Evolutionary conservation across 1,284 basidiomycete genomes (phyloP), one percentile per base, ranked within the genome.

Genomic region (Omphalotus olearius): DNA sequence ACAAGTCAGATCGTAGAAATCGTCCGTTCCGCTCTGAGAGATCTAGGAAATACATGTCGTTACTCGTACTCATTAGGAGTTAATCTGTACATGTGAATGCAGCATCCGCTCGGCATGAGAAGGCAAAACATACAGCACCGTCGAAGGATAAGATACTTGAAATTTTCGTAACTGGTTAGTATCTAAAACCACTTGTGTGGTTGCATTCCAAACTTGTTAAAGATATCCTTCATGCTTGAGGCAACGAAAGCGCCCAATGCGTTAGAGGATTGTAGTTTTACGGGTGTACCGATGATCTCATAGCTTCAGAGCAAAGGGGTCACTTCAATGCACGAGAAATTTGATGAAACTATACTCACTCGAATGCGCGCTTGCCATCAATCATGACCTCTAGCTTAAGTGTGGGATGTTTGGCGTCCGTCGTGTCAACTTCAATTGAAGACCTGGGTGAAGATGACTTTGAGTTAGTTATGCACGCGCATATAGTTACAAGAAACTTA

Each of bases 351-450:
- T 10, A 36, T 35, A 67, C 76, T 52, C 52, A 83, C 79, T 73
- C 70, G 70, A 85, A 91, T 6, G 74, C 75, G 18, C 73, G 64
- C 50, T 75, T 70, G 10, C 88, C 88, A 58, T 90, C 82, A 52
- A 90, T 78, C 58, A 82, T 70, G 2, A 86, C 68, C 61, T 85
- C 79, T 10, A 87, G 59, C 28, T 69, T 70, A 13, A 89, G 68
- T 3, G 69, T 70, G 0, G 89, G 89, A 37, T 71, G 69, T 36
- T 73, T 65, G 3, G 69, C 62, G 56, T 85, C 72, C 39, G 77
- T 73, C 0, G 87, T 88, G 63, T 93, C 85, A 25, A 93, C 75
- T 64, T 88, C 86, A 47, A 93, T 76, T 0, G 84, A 71, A 6
- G 85, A 82, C 80, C 82, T 85, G 23, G 5, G 2, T 42, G 5